phyloP scores from a whole-genome alignment of 2,329 filamentous ascomycete species.

The Chaetomium strumarium region DNA sequence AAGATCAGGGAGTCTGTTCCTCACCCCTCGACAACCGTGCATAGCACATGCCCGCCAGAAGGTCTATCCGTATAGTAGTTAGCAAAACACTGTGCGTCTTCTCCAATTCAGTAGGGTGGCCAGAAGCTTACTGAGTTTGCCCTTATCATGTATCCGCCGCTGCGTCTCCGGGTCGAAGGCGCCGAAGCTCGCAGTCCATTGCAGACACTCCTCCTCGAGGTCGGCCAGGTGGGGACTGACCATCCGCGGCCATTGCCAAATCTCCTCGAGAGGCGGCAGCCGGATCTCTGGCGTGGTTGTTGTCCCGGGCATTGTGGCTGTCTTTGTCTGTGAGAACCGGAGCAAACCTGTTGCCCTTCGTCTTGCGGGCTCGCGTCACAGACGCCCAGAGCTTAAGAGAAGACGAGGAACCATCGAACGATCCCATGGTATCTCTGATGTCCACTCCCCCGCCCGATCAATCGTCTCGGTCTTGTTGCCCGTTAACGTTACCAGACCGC shows the following conservation, averaged over 20 bases:
- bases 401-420: too few relatives aligned
- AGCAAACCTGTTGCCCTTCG: too few relatives aligned
- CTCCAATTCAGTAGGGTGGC: too few relatives aligned
- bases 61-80: not conserved
- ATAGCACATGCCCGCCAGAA: not conserved
- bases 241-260: not conserved
- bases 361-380: too few relatives aligned
- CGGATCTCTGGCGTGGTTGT: not conserved
- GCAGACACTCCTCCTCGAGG: not conserved
- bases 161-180: not conserved
- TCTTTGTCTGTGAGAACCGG: too few relatives aligned
- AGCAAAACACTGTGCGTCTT: too few relatives aligned
- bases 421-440: too few relatives aligned
- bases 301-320: not conserved
- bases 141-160: not conserved
- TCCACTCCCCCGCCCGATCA: too few relatives aligned
- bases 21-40: not conserved
- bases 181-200: not conserved
- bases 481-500: too few relatives aligned
- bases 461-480: too few relatives aligned
- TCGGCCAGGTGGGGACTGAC: not conserved
- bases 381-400: too few relatives aligned
- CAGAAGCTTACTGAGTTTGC: not conserved
- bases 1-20: not conserved
- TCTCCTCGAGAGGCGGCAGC: not conserved